Conservation (phyloP, 805 yeast genomes). For the Wickerhamomyces tratensis region DNA sequence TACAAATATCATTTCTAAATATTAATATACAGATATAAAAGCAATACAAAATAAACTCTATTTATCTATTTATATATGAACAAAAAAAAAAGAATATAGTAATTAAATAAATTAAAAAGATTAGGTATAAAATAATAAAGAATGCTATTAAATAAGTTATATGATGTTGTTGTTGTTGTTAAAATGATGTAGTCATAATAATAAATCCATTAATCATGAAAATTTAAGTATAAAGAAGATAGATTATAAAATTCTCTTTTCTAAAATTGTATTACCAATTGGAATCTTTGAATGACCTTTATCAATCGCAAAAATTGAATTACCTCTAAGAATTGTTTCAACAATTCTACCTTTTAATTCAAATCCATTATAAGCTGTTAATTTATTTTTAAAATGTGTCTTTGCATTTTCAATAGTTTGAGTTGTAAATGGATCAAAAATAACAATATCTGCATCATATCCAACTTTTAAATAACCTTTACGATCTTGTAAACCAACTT, state of each 20-base stretch:
- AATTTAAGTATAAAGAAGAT: conserved; percentile 1
- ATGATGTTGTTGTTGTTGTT: too few relatives aligned
- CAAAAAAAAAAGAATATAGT: too few relatives aligned
- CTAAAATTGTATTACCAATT: conserved; percentile 50
- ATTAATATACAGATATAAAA: too few relatives aligned
- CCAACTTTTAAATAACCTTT: conserved; percentile 74
- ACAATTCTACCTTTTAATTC: conserved; percentile 62
- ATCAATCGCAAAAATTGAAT: conserved; percentile 45
- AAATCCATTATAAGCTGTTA: conserved; percentile 79
- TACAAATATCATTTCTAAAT: too few relatives aligned
- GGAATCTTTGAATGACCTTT: conserved; percentile 48
- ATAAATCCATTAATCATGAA: too few relatives aligned
- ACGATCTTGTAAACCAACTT: conserved; percentile 62
- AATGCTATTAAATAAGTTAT: too few relatives aligned
- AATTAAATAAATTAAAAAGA: too few relatives aligned
- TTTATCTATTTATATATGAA: too few relatives aligned
- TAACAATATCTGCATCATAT: conserved; percentile 79
- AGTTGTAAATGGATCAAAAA: conserved; percentile 57
- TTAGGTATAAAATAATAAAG: too few relatives aligned
- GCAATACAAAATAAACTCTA: too few relatives aligned
- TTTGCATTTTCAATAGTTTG: conserved; percentile 43
- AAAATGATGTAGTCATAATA: too few relatives aligned
- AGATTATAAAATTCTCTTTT: conserved; percentile 33
- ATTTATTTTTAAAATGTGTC: conserved; percentile 72
- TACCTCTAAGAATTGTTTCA: conserved; percentile 76